Evolutionary conservation across 2,329 filamentous ascomycete genomes (phyloP), one percentile per base, ranked within the genome.

Genomic region (Hypomyces perniciosus): DNA sequence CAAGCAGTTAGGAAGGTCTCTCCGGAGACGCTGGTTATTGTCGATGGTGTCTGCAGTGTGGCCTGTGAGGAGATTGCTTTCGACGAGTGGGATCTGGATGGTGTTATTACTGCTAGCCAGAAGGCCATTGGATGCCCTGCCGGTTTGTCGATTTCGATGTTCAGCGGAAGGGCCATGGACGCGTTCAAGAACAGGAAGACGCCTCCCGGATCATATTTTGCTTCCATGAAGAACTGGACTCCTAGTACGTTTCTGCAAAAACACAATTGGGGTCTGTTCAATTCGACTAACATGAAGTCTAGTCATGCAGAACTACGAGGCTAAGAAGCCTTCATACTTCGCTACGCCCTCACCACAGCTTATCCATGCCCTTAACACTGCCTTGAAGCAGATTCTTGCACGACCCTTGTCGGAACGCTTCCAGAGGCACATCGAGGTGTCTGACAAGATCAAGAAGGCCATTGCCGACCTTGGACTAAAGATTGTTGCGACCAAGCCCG

Each of bases 291-390:
- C 52, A 20, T 26, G 13, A 8, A 34, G 9, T 34, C n/a, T 39
- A 88, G 86, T 99, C 71, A 97, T 99, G 92, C 84, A 93, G 74
- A 97, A 96, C 74, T 99, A 99, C 72, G 93, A 99, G 75, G 89
- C 90, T 57, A 90, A 91, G 77, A 99, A 97, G 76, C 83, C 93
- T 35, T 95, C 90, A 2, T 99, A 99, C 77, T 99, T 99, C 65
- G 93, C 93, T 35, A 99, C 93, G 1, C 93, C 93, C 1, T 90
- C 91, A 4, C 93, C 93, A 10, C 93, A 99, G 72, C 82, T 99
- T 46, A 79, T 99, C 60, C 92, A 88, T 70, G 93, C 93, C 44
- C 81, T 99, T 34, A 86, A 99, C 78, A 96, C 91, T 7, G 81
- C 90, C 2, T 78, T 99, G 29, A 85, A 77, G 51, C 90, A 96